Base-by-base conservation (phyloP, 495 filamentous ascomycete genomes). In the Neurospora discreta region DNA sequence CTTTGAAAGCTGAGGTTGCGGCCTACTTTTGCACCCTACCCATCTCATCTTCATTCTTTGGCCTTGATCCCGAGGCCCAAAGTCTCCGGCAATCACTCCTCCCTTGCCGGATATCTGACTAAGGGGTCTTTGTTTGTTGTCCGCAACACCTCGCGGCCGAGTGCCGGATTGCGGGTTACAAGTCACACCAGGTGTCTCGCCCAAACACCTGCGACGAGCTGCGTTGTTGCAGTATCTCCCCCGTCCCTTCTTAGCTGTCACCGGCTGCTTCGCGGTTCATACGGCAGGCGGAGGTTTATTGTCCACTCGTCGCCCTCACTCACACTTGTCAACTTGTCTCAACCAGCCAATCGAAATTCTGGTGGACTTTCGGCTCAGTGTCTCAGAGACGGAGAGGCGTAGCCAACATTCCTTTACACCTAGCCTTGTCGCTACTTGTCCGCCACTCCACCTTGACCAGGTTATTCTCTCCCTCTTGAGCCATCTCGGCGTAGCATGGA, bases 281-380 rank as follows among this genome's bases (percentile, higher is more conserved):
- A 71, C 73, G 30, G 26, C 33, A 60, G 15, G 71, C 68, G 33
- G 70, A 71, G 40, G 43, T 74, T 73, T 73, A 69, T 40, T 43
- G 6, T 52, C 39, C 38, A n/a, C 23, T 40, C 13, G 39, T 40
- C 18, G 18, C 71, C 42, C 67, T 20, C 33, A n/a, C 23, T 60
- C 30, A 16, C 30, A 16, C 23, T 65, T 46, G 52, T 46, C 70
- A 39, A 52, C 6, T 39, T 72, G 39, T 72, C 71, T 72, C 65
- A 43, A 16, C 10, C 8, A 30, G 40, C 30, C 18, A 16, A 60
- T 60, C 52, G 16, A 30, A 23, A 60, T 13, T 30, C 16, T 13
- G 15, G 13, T 60, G 23, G 52, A 30, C 52, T 60, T 60, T 30
- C 52, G 23, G 52, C 52, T 16, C 52, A 30, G 23, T 26, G 52